phyloP scores from a whole-genome alignment of 2,329 filamentous ascomycete genomes.

The Ophiocordyceps sinensis region DNA sequence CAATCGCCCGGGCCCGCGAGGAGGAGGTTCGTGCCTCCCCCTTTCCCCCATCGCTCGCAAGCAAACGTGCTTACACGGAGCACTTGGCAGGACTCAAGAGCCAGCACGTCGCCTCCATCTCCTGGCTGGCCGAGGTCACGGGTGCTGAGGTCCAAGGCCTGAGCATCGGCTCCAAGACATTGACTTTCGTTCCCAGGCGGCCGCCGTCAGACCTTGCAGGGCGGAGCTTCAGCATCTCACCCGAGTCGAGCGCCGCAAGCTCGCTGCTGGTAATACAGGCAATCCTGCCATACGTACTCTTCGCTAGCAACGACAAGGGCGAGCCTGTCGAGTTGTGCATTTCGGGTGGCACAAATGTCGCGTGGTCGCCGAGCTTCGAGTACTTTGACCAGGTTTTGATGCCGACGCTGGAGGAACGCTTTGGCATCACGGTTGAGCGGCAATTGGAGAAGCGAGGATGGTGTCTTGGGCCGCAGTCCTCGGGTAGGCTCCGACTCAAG shows the following conservation, averaged over 20 bases:
- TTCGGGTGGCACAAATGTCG: slow-evolving; percentile 44
- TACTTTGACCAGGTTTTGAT: slow-evolving; percentile 48
- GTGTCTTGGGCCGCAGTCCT: background rate
- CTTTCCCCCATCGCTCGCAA: background rate
- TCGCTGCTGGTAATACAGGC: slow-evolving; percentile 45
- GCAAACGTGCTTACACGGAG: background rate
- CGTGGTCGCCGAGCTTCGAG: slow-evolving; percentile 43
- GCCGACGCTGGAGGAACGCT: slow-evolving; percentile 35
- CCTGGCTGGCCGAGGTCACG: slow-evolving; percentile 37
- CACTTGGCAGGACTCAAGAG: slow-evolving; percentile 37
- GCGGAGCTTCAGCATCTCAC: slow-evolving; percentile 32
- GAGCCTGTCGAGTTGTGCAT: slow-evolving; percentile 35
- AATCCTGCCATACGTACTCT: slow-evolving; percentile 43
- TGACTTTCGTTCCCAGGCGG: slow-evolving; percentile 30
- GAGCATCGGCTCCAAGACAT: slow-evolving; percentile 31
- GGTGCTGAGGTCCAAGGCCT: slow-evolving; percentile 35
- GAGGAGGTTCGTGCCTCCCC: slow-evolving; percentile 13
- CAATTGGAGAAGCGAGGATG: background rate
- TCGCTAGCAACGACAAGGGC: slow-evolving; percentile 28
- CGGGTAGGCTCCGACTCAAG: background rate
- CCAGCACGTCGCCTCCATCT: slow-evolving; percentile 43
- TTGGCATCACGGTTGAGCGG: slow-evolving; percentile 16
- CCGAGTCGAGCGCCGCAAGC: slow-evolving; percentile 37
- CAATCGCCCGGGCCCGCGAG: slow-evolving; percentile 24
- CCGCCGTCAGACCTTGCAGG: slow-evolving; percentile 23